Conservation (phyloP, 2,329 filamentous ascomycete species). For the Trichoderma atrobrunneum region DNA sequence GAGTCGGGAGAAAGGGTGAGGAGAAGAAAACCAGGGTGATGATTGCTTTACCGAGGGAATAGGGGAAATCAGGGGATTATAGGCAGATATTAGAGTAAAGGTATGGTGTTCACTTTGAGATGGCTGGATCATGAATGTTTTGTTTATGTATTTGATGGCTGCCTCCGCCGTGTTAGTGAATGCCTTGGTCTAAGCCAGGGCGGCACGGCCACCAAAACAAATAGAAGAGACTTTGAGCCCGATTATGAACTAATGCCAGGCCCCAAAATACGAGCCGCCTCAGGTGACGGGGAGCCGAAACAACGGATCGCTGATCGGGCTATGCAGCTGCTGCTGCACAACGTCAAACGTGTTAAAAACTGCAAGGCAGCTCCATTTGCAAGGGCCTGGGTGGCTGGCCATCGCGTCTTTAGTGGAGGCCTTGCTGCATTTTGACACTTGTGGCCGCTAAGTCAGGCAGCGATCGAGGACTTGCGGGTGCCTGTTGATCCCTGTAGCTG, state of each 20-base stretch:
- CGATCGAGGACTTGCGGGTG: slow-evolving; percentile 12
- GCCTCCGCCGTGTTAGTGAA: neutral
- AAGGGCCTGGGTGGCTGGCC: slow-evolving; percentile 2
- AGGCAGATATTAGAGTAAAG: neutral
- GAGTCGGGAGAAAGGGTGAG: neutral
- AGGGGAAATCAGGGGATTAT: neutral
- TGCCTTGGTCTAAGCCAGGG: slow-evolving; percentile 1
- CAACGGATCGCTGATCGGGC: neutral
- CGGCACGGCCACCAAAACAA: neutral
- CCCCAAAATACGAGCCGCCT: neutral
- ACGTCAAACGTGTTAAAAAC: neutral
- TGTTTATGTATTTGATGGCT: neutral
- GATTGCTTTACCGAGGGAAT: neutral
- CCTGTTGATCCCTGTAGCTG: slow-evolving; percentile 2
- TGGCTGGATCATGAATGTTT: neutral
- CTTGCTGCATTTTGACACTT: neutral
- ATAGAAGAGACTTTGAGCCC: neutral
- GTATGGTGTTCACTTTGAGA: neutral
- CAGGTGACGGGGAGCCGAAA: neutral
- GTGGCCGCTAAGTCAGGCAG: slow-evolving; percentile 4
- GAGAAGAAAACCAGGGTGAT: neutral
- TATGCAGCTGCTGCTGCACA: slow-evolving; percentile 6
- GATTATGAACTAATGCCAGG: neutral
- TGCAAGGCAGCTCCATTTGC: slow-evolving; percentile 13
- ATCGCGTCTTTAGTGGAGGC: neutral